Evolutionary conservation across 257 asterid species (phyloP), one percentile per base, ranked within the genome.

Genomic region (Ajuga chamaepitys): DNA sequence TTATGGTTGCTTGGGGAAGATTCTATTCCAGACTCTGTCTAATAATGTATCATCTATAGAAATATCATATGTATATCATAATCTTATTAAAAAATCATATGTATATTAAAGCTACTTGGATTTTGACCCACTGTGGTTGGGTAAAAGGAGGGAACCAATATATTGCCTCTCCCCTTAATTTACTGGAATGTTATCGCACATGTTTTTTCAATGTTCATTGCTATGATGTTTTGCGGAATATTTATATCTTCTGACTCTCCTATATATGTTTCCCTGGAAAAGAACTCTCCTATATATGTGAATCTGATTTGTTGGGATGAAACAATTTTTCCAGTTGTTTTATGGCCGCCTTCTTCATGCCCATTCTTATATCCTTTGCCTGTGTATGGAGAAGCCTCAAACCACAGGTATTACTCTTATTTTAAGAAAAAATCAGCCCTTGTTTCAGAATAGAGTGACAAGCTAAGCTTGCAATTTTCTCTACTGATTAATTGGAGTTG

Each of bases 281-380:
- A n/a, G n/a, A n/a, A n/a, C n/a, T n/a, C n/a, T n/a, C n/a, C 51
- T 41, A 22, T 55, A 50, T 68, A 50, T 47, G 56, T 58, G 34
- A 48, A 59, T 57, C 45, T 56, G 72, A 64, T 54, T 45, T 21
- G 53, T 54, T 64, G 47, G 52, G 44, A 42, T 48, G 6, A 50
- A 67, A 62, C 44, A 13, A 37, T 47, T 68, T 64, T 61, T 72
- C 40, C 91, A 89, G 99, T 94, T 81, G 72, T 75, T 78, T 74
- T 90, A 56, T 94, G 99, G 97, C 99, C 97, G 50, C 99, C 99
- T 71, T 88, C 96, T 51, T 87, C 95, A 52, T 78, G 82, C 66
- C 92, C 92, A 53, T 68, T 62, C 69, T 75, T 94, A 55, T 94
- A 94, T 66, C 97, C 96, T 4, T 68, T 79, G 78, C 95, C 96